Conservation (phyloP, 495 filamentous ascomycete genomes). For the Amphirosellinia nigrospora region DNA sequence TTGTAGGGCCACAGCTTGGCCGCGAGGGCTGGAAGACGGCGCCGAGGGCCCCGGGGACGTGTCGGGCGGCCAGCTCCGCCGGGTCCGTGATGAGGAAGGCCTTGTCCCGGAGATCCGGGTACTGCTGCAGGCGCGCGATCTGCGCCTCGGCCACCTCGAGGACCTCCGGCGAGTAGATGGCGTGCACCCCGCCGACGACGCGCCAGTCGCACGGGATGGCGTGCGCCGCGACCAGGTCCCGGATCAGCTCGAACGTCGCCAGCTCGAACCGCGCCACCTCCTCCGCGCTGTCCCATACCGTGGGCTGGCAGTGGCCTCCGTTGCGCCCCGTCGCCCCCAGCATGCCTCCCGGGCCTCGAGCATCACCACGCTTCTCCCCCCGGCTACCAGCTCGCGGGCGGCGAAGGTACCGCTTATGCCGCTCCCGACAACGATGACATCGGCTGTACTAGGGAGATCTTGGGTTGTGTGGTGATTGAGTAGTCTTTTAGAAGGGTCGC, state of each 20-base stretch:
- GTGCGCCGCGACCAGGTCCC: conserved; percentile 55
- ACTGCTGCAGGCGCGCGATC: conserved; percentile 49
- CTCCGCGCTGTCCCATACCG: conserved; percentile 56
- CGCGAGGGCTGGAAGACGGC: conserved; percentile 54
- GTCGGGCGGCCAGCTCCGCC: conserved; percentile 36
- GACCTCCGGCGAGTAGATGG: conserved; percentile 55
- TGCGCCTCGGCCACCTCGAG: conserved; percentile 52
- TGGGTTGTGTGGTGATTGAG: conserved; percentile 65
- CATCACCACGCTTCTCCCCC: conserved; percentile 60
- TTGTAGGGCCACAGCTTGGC: conserved; percentile 80
- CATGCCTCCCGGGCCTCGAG: conserved; percentile 79
- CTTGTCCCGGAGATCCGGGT: conserved; percentile 57
- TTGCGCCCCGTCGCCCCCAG: conserved; percentile 84
- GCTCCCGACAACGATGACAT: conserved; percentile 71
- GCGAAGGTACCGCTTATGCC: conserved; percentile 73
- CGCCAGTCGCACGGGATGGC: conserved; percentile 69
- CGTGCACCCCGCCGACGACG: conserved; percentile 56
- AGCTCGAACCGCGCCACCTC: conserved; percentile 69
- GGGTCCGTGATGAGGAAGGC: conserved; percentile 33
- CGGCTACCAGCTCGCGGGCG: conserved; percentile 58
- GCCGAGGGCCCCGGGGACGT: conserved; percentile 50
- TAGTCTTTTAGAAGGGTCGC: conserved; percentile 60
- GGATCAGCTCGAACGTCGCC: conserved; percentile 60
- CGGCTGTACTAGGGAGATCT: conserved; percentile 65
- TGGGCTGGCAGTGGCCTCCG: conserved; percentile 76